These are phyloP conservation scores for Casuarina glauca DNA, from an alignment of 306 rosid species.

Conservation along the genomic window DNA sequence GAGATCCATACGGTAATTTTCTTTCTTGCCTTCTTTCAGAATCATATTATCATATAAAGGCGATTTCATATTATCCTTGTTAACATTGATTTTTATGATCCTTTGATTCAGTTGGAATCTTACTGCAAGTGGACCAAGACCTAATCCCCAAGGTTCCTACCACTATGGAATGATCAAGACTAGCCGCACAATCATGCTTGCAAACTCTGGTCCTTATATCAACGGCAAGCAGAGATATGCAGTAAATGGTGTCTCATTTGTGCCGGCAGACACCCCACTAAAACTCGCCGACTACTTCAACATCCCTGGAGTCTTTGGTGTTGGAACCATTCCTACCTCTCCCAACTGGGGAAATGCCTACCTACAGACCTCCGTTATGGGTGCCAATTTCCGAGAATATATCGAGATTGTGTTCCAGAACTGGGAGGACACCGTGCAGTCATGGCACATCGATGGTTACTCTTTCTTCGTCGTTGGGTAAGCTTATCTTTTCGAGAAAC, in stretches of 20 bases:
- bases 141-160: conserved; percentile 98
- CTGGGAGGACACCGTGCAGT: conserved; percentile 81
- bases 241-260: conserved; percentile 74
- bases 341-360: conserved; percentile 69
- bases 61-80: not conserved
- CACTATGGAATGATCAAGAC: conserved; percentile 85
- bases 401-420: conserved; percentile 94
- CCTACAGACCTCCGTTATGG: conserved; percentile 87
- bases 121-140: conserved; percentile 97
- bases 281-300: conserved; percentile 86
- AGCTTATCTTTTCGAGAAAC: conserved; percentile 17
- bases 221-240: conserved; percentile 97
- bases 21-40: conserved; percentile 12
- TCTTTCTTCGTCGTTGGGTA: conserved; percentile 94
- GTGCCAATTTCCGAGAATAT: conserved; percentile 70
- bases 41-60: not conserved
- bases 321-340: conserved; percentile 65
- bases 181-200: conserved; percentile 69
- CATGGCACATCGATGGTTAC: conserved; percentile 92
- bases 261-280: conserved; percentile 75
- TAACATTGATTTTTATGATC: not conserved
- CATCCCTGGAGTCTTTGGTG: conserved; percentile 75
- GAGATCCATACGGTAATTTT: conserved; percentile 71
- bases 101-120: conserved; percentile 63
- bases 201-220: conserved; percentile 75